A percentile compares a stretch with the other conserved stretches of the same genome.
Conservation (phyloP, 768 basidiomycete genomes). For the Tephrocybe sp. region DNA sequence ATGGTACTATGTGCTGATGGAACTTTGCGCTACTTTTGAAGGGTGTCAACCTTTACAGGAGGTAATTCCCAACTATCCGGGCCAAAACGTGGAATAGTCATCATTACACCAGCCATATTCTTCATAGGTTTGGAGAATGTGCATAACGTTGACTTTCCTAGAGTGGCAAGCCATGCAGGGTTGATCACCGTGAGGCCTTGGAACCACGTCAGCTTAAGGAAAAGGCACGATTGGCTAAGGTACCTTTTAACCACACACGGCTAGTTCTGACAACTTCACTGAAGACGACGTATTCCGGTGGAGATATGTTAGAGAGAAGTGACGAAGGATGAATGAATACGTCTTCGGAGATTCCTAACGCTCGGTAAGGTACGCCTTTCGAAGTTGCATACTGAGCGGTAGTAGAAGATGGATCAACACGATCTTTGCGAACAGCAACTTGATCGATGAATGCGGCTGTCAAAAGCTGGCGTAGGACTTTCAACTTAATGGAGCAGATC, state of each 20-base stretch:
- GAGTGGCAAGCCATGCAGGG: constrained; percentile 79
- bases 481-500: constrained; percentile 79
- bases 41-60: constrained; percentile 48
- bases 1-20: too few relatives aligned
- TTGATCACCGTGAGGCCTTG: constrained; percentile 84
- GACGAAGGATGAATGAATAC: constrained; percentile 93
- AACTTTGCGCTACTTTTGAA: constrained; percentile 15
- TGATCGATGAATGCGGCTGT: constrained; percentile 94
- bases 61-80: constrained; percentile 88
- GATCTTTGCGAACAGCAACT: constrained; percentile 88
- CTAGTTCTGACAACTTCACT: constrained; percentile 80
- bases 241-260: constrained; percentile 80
- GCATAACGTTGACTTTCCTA: constrained; percentile 81
- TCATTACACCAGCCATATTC: constrained; percentile 61
- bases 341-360: constrained; percentile 79
- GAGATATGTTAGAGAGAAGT: constrained; percentile 61
- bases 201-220: neutral
- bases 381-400: constrained; percentile 74
- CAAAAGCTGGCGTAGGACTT: constrained; percentile 85
- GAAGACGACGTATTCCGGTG: constrained; percentile 87
- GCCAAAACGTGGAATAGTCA: constrained; percentile 85
- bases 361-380: constrained; percentile 80
- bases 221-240: constrained; percentile 11
- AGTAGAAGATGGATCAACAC: constrained; percentile 56
- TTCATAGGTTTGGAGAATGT: constrained; percentile 86